Evolutionary conservation across 441 rosid species (phyloP), one percentile per base, ranked within the genome.

Genomic region (Lepidium campestre): DNA sequence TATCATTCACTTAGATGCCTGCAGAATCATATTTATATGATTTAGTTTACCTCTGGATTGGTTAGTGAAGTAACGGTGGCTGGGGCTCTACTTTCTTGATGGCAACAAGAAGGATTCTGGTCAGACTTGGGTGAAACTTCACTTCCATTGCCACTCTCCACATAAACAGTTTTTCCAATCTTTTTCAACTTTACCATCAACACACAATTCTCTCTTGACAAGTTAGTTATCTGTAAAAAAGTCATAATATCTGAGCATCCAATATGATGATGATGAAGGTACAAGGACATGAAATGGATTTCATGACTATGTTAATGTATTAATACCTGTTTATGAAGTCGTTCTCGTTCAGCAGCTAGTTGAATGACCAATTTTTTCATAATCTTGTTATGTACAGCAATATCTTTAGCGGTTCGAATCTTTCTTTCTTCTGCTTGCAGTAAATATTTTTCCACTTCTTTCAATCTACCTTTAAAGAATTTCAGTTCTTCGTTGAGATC

Each of bases 321-420:
- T 40, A 22, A 70, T 54, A 90, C 99, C 99, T 91, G 94, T 76
- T 78, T 84, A 71, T 81, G 86, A 63, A 94, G 94, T 34, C 87
- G 93, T 64, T 91, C 97, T 77, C 98, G 86, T 83, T 91, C 98
- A 23, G 80, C 46, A 50, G 90, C 86, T 53, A 94, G 75, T 70
- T 78, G 94, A 87, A 88, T 77, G 60, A 94, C 82, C 70, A 91
- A 67, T 75, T 89, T 89, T 17, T 83, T 81, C 72, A 94, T 86
- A 71, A 83, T 80, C 83, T 85, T 86, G 70, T 91, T 75, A 64
- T 73, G 92, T 39, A 79, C 29, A 39, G 75, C 71, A 55, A 94
- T 88, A 79, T 84, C 93, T 78, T 84, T 86, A 31, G 91, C 86
- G 15, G 87, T 80, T 19, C 76, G 78, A 68, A 79, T 50, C 79